These are phyloP conservation scores for Xanthoceras sorbifolium DNA, from an alignment of 345 rosid genomes.

Conservation along the genomic window DNA sequence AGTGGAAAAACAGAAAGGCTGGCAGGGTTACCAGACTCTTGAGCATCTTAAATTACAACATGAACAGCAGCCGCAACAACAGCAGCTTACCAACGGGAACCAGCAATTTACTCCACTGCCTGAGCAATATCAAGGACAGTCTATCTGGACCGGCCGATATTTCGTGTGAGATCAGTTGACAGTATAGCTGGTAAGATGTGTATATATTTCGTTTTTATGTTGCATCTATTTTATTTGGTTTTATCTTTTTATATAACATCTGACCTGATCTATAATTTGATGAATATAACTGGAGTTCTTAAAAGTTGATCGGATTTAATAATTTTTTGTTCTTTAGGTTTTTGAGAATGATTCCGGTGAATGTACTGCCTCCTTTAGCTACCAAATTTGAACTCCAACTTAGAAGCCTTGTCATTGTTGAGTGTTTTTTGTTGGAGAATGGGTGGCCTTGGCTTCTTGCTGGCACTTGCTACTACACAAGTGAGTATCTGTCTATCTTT, in stretches of 20 bases:
- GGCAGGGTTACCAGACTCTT: constrained; percentile 49
- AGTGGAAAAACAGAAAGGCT: constrained; percentile 50
- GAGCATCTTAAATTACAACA: constrained; percentile 48
- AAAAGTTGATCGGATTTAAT: constrained; percentile 3
- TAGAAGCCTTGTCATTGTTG: constrained; percentile 57
- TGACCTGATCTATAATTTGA: not conserved
- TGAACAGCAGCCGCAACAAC: constrained; percentile 59
- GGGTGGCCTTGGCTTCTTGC: constrained; percentile 67
- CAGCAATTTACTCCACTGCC: constrained; percentile 60
- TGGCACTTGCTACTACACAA: constrained; percentile 64
- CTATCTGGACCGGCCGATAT: constrained; percentile 71
- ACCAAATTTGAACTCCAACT: constrained; percentile 62
- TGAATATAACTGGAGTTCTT: not conserved
- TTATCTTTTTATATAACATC: not conserved
- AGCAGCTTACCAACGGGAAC: constrained; percentile 48
- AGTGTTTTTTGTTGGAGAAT: constrained; percentile 68
- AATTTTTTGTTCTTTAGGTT: constrained; percentile 38
- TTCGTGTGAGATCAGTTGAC: constrained; percentile 74
- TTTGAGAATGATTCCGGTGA: constrained; percentile 55
- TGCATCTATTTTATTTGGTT: constrained; percentile 9
- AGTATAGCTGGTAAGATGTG: constrained; percentile 49
- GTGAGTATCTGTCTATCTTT: constrained; percentile 40
- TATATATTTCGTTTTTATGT: constrained; percentile 3
- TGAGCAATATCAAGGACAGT: constrained; percentile 83
- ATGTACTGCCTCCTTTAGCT: constrained; percentile 61